Base-by-base conservation (phyloP, 2,329 filamentous ascomycete genomes). In the Stachybotrys chlorohalonatus region DNA sequence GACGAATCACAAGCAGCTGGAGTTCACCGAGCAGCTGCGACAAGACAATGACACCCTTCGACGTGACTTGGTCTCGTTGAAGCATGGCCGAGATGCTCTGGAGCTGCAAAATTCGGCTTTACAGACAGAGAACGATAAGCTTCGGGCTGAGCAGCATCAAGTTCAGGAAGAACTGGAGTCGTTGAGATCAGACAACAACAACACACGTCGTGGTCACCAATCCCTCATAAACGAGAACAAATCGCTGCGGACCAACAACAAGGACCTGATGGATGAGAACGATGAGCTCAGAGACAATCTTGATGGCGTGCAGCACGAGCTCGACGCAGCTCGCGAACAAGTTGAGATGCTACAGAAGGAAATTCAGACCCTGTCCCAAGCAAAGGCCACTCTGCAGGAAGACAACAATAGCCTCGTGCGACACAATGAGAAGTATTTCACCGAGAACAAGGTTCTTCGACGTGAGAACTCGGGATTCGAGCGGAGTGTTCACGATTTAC, bases 401-500 rank as follows among this genome's bases (percentile, higher is more conserved):
- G 79, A 82, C 59, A 79, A 81, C 56, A 67, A 74, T 39, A 77
- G 75, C 58, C 72, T 81, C 24, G 78, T 79, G 53, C 76, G 75
- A 45, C 76, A 80, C 62, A 81, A 81, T 56, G 77, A 81, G 52
- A 76, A 75, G 57, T 80, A 80, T 60, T 81, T 77, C 59, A 74
- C 69, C 54, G 77, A 81, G 61, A 80, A 78, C 68, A 78, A 78
- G 66, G 67, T 71, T 45, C 68, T 79, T 6, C 68, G 69, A 16
- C 70, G 72, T 15, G 74, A 81, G 61, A 80, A 79, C 58, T 70
- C 73, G 30, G 69, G 68, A 53, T 79, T 76, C 55, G 75, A 76
- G 61, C 73, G 73, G 51, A 75, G 71, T 54, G 65, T 75, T 31
- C 72, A 72, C 24, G 70, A 73, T 39, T 63, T 79, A n/a, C 71